Evolutionary conservation across 2,329 filamentous ascomycete genomes (phyloP).

Genomic region (Fusarium transvaalense): DNA sequence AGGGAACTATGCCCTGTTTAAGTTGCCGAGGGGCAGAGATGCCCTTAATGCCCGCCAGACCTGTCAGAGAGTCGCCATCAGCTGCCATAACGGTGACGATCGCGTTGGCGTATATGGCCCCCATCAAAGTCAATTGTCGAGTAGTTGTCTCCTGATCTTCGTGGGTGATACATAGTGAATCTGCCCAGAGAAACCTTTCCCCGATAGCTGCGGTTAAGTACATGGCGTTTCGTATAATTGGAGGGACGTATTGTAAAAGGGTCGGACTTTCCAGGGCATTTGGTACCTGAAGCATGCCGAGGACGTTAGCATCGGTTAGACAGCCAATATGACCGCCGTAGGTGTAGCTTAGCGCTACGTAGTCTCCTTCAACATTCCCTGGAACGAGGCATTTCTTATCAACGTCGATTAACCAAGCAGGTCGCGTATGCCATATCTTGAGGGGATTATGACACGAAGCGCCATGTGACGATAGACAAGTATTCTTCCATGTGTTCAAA

Average conservation of each 20-base stretch:
- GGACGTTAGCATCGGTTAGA: not conserved
- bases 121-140: conserved; percentile 13
- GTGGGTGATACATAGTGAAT: conserved; percentile 4
- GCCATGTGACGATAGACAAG: not conserved
- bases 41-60: not conserved
- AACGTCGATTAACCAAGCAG: conserved; percentile 18
- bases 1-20: conserved; percentile 5
- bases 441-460: not conserved
- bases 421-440: conserved; percentile 2
- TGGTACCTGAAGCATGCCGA: not conserved
- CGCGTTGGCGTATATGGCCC: conserved; percentile 11
- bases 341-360: conserved; percentile 11
- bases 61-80: conserved; percentile 3
- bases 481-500: not conserved
- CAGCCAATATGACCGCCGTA: not conserved
- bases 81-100: conserved; percentile 7
- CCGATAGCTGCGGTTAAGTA: not conserved
- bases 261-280: not conserved
- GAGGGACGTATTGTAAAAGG: not conserved
- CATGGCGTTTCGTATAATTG: conserved; percentile 9
- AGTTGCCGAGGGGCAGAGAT: not conserved
- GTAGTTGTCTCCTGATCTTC: rapidly evolving
- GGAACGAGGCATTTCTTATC: conserved; percentile 1
- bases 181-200: conserved; percentile 9
- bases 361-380: not conserved